A percentile compares a stretch with the other conserved stretches of the same genome.
phyloP scores from a whole-genome alignment of 768 basidiomycete genomes.

The Boletus sensibilis region DNA sequence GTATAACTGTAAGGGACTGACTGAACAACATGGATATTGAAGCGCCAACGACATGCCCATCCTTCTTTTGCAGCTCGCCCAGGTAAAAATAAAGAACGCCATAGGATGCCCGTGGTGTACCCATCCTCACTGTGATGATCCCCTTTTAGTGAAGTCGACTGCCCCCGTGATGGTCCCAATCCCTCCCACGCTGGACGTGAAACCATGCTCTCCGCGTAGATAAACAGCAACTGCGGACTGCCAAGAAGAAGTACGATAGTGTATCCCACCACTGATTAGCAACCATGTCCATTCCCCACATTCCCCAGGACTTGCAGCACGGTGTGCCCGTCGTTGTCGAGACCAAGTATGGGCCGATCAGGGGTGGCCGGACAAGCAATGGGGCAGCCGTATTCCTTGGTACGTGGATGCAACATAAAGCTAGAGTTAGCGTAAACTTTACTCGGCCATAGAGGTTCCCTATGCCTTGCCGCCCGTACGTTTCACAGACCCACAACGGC shows the following conservation, averaged over 20 bases:
- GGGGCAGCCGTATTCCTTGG: conserved; percentile 66
- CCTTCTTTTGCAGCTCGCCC: no score
- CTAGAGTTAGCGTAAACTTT: no score
- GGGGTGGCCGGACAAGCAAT: conserved; percentile 58
- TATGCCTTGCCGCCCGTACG: conserved; percentile 65
- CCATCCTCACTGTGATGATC: background rate
- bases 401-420: conserved; percentile 21
- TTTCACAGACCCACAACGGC: conserved; percentile 59
- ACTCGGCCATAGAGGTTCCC: conserved; percentile 56
- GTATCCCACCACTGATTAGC: background rate
- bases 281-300: conserved; percentile 34
- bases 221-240: conserved; percentile 3
- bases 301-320: conserved; percentile 56
- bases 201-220: conserved; percentile 3
- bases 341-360: conserved; percentile 56
- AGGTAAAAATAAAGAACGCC: background rate
- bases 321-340: conserved; percentile 45
- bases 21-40: background rate
- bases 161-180: background rate
- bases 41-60: no score
- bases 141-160: conserved; percentile 1
- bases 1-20: background rate
- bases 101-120: conserved; percentile 2
- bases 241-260: background rate
- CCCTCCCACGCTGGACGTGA: conserved; percentile 9